Conservation (phyloP, 2,329 filamentous ascomycete genomes). For the Paraphoma sp. region DNA sequence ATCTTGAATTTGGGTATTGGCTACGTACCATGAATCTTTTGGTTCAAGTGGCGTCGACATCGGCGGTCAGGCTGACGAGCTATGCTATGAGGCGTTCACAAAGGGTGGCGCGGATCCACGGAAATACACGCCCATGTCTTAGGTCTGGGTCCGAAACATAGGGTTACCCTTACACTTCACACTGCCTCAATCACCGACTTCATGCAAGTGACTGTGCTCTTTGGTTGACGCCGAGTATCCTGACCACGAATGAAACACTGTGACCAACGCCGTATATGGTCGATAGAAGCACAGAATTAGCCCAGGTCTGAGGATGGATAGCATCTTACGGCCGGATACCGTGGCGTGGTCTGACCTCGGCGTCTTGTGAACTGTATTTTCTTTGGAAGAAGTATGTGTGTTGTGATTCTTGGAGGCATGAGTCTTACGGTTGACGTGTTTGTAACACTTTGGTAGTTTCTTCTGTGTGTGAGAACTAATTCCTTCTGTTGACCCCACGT, state of each 20-base stretch:
- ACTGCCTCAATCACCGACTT: not conserved
- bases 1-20: not conserved
- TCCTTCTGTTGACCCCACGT: not conserved
- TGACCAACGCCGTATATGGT: no score
- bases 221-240: no score
- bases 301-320: no score
- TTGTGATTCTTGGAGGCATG: not conserved
- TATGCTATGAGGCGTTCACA: not conserved
- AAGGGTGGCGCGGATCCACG: not conserved
- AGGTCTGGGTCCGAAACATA: not conserved
- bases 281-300: no score
- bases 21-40: no score
- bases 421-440: not conserved
- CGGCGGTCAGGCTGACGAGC: not conserved
- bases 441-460: not conserved
- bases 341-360: not conserved
- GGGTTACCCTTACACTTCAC: not conserved
- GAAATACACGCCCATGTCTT: not conserved
- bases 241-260: no score
- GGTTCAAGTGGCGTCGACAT: not conserved
- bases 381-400: not conserved
- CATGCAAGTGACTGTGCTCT: no score
- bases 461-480: not conserved
- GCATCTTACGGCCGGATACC: not conserved
- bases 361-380: not conserved